A percentile compares a stretch with the other conserved stretches of the same genome.
Conservation (phyloP, 441 rosid genomes). For the Pelargonium myrrhifolium region DNA sequence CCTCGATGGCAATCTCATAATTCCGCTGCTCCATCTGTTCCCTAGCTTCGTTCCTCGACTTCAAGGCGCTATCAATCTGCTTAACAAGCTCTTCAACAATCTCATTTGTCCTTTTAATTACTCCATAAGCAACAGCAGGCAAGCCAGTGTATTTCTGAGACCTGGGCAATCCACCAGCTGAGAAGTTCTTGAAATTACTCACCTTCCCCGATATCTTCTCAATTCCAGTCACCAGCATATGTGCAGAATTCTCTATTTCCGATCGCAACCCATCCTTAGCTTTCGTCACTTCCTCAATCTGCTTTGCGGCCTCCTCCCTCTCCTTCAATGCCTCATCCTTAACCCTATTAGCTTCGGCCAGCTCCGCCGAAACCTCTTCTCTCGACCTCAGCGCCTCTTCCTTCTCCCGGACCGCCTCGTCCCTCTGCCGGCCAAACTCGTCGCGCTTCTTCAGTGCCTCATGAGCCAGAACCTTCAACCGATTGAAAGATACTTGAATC, state of each 20-base stretch:
- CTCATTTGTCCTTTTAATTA: slow-evolving; percentile 81
- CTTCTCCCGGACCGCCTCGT: slow-evolving; percentile 62
- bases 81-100: slow-evolving; percentile 78
- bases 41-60: slow-evolving; percentile 76
- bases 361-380: slow-evolving; percentile 38
- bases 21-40: slow-evolving; percentile 83
- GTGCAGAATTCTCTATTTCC: slow-evolving; percentile 74
- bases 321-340: slow-evolving; percentile 46
- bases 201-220: slow-evolving; percentile 88
- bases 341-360: slow-evolving; percentile 35
- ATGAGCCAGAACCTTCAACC: slow-evolving; percentile 63
- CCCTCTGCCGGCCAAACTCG: slow-evolving; percentile 56
- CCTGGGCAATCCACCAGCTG: slow-evolving; percentile 64
- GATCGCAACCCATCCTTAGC: slow-evolving; percentile 51
- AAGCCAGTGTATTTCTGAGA: slow-evolving; percentile 70
- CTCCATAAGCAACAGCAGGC: slow-evolving; percentile 70
- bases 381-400: slow-evolving; percentile 37
- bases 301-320: slow-evolving; percentile 41
- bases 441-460: slow-evolving; percentile 81
- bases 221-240: slow-evolving; percentile 83
- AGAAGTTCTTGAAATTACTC: slow-evolving; percentile 59
- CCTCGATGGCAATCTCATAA: slow-evolving; percentile 88
- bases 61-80: slow-evolving; percentile 47
- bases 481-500: slow-evolving; percentile 41
- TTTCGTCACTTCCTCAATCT: slow-evolving; percentile 42